Base-by-base conservation (phyloP, 2,329 filamentous ascomycete species). In the Penicillium sp. region DNA sequence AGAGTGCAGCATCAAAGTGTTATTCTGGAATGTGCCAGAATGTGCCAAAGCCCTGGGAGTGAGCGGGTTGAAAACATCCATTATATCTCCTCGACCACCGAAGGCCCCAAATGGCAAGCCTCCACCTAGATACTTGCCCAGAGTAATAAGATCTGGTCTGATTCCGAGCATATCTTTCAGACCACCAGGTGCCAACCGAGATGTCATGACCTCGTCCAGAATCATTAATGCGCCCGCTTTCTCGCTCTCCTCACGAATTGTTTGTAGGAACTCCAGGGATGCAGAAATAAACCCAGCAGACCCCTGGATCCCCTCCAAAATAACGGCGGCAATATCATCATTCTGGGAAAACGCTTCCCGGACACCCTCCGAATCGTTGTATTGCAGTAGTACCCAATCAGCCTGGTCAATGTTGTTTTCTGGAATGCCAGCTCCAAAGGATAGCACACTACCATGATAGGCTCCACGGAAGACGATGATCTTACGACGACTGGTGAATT, bases 201-300 rank as follows among this genome's bases (percentile, higher is more conserved):
- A 86, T 0, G 86, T 88, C 81, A 88, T 87, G 6, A 90, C 87
- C 70, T 90, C 88, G 67, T 90, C 88, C 14, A 88, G 74, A 35
- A 90, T 84, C 60, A 90, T 80, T 0, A 90, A 55, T 0, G 82
- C 82, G 1, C 80, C 81, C 0, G 75, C 70, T 64, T 78, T 71
- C 30, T 70, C 73, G 1, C 84, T 79, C 6, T 76, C 73, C 0
- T 75, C 68, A 42, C 81, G 80, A 5, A 88, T 70, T 1, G 75
- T 75, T 10, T 68, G 57, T 26, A 88, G 68, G 60, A 88, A 89
- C 17, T 78, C 77, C 1, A 46, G 50, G 0, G 71, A 75, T 0
- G 75, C 85, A 0, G 77, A 73, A 6, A 85, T 79, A 50, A 80
- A 83, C 0, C 87, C 86, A 0, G 81, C 85, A 3, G 81, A 78